Evolutionary conservation across 495 filamentous ascomycete genomes (phyloP), one percentile per base, ranked within the genome.

Genomic region (Penicillium longicatenatum): DNA sequence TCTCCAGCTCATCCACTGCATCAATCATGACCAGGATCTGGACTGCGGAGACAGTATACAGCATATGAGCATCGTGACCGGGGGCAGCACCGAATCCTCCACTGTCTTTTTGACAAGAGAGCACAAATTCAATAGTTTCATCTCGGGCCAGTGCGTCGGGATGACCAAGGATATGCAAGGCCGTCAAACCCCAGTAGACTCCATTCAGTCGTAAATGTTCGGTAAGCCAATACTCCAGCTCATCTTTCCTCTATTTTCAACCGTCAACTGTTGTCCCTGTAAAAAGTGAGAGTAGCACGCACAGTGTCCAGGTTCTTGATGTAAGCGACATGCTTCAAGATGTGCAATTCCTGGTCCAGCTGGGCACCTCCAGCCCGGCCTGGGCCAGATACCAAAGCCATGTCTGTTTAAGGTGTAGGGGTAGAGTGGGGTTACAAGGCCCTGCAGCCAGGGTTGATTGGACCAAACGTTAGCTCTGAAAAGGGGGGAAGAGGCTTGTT

Each of bases 161-260:
- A 50, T 84, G 86, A 47, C 86, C 84, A 41, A 98, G 84, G 16
- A 98, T 81, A 75, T 97, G 88, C 8, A 98, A 82, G 14, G 93
- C 88, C 3, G 85, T 93, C 53, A 98, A 77, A 24, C 95, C 94
- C 94, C 94, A 98, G 74, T 98, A 98, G 35, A 98, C 82, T 31
- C 94, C 94, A 68, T 92, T 96, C 31, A 98, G 79, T 46, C 94
- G 90, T 52, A 98, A 84, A 67, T 98, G 94, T 73, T 97, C 92
- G 6, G 95, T 98, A 61, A 97, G 82, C 87, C 92, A 96, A 75
- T 98, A 98, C 70, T 97, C 92, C 57, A 96, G 85, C 69, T 96
- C 91, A 75, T 97, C 92, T 75, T 88, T 90, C 60, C 89, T 82
- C 87, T 91, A 76, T 70, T 62, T 66, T 64, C 54, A 70, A 60